Percentiles rank a stretch among this genome's conserved stretches.
These are phyloP conservation scores for Zymoseptoria pseudotritici DNA, from an alignment of 2,329 filamentous ascomycete species.

Conservation along the genomic window DNA sequence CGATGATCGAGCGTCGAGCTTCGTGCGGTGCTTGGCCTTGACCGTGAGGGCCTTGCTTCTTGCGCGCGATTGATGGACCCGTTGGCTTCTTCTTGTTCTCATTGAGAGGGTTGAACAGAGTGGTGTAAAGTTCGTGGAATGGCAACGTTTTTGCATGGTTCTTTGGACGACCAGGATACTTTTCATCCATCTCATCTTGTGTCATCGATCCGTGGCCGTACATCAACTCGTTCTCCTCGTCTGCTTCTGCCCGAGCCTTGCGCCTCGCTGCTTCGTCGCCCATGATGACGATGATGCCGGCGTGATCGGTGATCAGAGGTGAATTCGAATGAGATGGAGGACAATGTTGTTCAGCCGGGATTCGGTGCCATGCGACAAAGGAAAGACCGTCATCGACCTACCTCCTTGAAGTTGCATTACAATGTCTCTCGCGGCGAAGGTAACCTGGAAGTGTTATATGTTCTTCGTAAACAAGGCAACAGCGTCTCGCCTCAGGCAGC, in stretches of 20 bases:
- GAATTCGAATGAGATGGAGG: not conserved
- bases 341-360: not conserved
- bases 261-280: conserved; percentile 29
- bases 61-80: conserved; percentile 46
- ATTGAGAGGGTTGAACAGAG: conserved; percentile 72
- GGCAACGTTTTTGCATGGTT: conserved; percentile 73
- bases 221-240: conserved; percentile 42
- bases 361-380: not conserved
- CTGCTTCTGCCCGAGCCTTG: conserved; percentile 34
- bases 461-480: not conserved
- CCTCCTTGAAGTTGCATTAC: not conserved
- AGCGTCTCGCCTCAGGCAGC: not conserved
- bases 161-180: conserved; percentile 71
- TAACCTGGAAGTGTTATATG: no score
- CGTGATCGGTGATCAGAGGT: not conserved
- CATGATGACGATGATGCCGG: conserved; percentile 19
- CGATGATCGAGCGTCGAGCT: conserved; percentile 70
- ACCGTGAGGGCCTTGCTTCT: conserved; percentile 55
- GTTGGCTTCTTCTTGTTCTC: conserved; percentile 69
- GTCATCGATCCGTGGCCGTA: conserved; percentile 39
- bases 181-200: conserved; percentile 44
- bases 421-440: not conserved
- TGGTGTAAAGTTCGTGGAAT: conserved; percentile 71
- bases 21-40: conserved; percentile 55
- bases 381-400: not conserved